These are phyloP conservation scores for Aspergillus sp. DNA, from an alignment of 2,329 filamentous ascomycete species.

Conservation along the genomic window DNA sequence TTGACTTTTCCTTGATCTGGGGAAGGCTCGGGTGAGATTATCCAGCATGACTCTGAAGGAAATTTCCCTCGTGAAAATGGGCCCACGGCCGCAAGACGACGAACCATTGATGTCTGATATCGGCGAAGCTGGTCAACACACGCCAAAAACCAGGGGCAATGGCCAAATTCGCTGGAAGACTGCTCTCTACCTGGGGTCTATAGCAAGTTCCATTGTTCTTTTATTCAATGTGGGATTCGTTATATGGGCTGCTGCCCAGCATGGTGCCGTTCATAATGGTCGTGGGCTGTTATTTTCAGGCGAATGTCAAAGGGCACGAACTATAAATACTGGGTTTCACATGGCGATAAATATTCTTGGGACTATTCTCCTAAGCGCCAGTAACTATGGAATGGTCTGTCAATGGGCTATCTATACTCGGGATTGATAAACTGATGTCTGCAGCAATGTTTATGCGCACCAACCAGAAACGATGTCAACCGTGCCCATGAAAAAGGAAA, in stretches of 20 bases:
- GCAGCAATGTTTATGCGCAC: slow-evolving; percentile 24
- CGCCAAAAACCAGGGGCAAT: too few relatives aligned
- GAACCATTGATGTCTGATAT: too few relatives aligned
- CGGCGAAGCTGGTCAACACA: too few relatives aligned
- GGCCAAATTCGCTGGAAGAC: background rate
- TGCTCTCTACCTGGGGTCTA: background rate
- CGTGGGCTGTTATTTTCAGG: background rate
- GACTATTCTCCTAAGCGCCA: slow-evolving; percentile 25
- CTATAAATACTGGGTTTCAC: slow-evolving; percentile 18
- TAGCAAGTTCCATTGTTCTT: background rate
- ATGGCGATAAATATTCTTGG: slow-evolving; percentile 31
- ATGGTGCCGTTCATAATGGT: background rate
- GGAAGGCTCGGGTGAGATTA: too few relatives aligned
- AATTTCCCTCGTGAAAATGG: too few relatives aligned
- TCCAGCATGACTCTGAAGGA: too few relatives aligned
- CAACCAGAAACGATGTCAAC: slow-evolving; percentile 27
- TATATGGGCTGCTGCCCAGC: background rate
- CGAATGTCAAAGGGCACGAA: background rate
- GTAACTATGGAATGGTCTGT: slow-evolving; percentile 29
- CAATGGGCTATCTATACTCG: fast-evolving
- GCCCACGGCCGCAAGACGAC: too few relatives aligned
- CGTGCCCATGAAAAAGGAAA: slow-evolving; percentile 20
- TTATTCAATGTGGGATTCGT: background rate
- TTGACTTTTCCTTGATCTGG: too few relatives aligned
- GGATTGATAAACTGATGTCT: background rate